Percentiles rank a stretch among this genome's conserved stretches.
Evolutionary conservation across 352 stramenopile species (phyloP).

Genomic region (Blastocystis sp.): DNA sequence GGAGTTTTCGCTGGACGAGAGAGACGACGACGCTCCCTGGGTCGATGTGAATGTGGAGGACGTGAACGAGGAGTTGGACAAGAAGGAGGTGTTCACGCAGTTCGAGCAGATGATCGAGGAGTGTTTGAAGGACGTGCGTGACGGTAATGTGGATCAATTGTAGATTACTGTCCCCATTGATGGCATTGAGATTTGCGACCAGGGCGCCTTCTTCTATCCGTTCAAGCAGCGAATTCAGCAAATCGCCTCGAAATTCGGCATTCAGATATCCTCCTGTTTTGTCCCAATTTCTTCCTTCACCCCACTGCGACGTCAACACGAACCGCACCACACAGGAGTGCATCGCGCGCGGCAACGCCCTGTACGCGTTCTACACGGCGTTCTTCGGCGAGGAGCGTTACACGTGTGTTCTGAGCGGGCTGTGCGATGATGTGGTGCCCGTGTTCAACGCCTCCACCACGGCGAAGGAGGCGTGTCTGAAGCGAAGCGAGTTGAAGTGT

Average conservation of each 20-base stretch:
- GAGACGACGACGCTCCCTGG: background rate
- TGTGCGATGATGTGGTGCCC: conserved; percentile 7
- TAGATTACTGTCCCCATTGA: background rate
- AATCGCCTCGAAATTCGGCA: background rate
- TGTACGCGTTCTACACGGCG: conserved; percentile 48
- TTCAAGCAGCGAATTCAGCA: background rate
- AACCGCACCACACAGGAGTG: background rate
- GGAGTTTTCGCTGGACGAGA: background rate
- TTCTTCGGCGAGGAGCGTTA: conserved; percentile 7
- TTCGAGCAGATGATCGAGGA: background rate
- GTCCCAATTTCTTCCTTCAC: background rate
- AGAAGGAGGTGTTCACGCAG: background rate
- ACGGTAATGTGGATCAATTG: background rate
- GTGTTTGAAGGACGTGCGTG: background rate
- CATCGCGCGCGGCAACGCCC: conserved; percentile 17
- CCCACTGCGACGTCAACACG: conserved; percentile 26
- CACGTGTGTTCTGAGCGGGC: background rate
- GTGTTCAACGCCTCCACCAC: background rate
- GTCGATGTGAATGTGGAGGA: background rate
- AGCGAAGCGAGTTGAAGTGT: background rate
- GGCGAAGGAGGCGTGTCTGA: background rate
- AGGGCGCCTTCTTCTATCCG: background rate
- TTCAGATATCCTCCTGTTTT: conserved; percentile 18
- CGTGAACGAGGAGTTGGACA: background rate
- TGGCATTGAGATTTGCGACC: background rate